Base-by-base conservation (phyloP, 129 eudicot species). In the Flaveria robusta region DNA sequence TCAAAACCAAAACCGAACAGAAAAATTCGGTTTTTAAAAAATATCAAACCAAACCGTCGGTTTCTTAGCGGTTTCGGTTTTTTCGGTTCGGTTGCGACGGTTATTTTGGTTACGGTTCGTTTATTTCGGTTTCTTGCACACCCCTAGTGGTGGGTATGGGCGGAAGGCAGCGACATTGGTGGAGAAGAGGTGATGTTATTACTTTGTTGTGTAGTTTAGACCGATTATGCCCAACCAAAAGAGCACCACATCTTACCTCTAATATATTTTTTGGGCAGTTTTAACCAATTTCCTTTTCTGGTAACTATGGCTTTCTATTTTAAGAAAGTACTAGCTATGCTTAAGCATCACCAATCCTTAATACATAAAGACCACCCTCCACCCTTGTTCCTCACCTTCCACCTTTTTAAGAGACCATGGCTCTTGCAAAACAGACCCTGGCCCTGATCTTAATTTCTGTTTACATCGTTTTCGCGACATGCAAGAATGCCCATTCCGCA, bases 381-480 rank as follows among this genome's bases (percentile, higher is more conserved):
- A 5, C 15, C 59, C 26, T 23, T 31, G 18, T 55, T 42, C 37
- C 75, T 52, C 64, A 50, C 31, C 64, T 60, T 46, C 55, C 68
- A 19, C 72, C 66, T 80, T 39, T 81, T 77, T 78, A 71, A 73
- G 85, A 69, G 81, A 77, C 83, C 56, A 86, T 86, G 90, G 85
- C 90, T 60, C 69, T 67, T 77, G 56, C 76, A 58, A 80, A 68
- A 67, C 79, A 66, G 27, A 68, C 75, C 58, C 49, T 66, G 42
- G 19, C 75, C 76, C 16, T 77, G 7, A 51, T 77, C 68, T 39
- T 72, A 37, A 29, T 79, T 26, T 63, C 37, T 7, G 63, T 73
- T 29, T 75, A 67, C n/a, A 80, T 86, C 75, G 60, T 73, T 39
- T 42, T 77, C 11, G 71, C 81, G n/a, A 63, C 79, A 6, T 78